Percentiles rank a stretch among this genome's conserved stretches.
phyloP scores from a whole-genome alignment of 2,329 filamentous ascomycete species.

The Geosmithia putterillii region DNA sequence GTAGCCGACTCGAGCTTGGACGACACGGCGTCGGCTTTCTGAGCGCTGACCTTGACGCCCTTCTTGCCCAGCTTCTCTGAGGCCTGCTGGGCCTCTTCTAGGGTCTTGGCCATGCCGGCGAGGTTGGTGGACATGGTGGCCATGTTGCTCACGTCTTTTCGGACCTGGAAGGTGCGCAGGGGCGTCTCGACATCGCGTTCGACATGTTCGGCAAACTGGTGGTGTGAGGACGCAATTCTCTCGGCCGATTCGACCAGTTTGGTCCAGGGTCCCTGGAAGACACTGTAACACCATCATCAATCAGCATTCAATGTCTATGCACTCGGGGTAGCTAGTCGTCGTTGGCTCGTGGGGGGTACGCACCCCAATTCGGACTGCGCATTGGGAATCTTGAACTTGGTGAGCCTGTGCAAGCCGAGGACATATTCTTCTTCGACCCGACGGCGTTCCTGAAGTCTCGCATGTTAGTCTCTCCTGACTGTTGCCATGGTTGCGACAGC shows the following conservation, averaged over 20 bases:
- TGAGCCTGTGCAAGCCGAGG: constrained; percentile 66
- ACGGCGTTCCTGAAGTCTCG: constrained; percentile 62
- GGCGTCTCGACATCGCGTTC: constrained; percentile 81
- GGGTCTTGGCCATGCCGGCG: constrained; percentile 64
- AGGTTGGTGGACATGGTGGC: constrained; percentile 73
- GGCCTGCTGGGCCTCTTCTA: constrained; percentile 75
- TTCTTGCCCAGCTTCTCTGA: constrained; percentile 75
- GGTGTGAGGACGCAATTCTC: constrained; percentile 71
- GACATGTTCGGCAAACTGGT: constrained; percentile 66
- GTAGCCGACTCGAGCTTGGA: constrained; percentile 65
- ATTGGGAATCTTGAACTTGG: constrained; percentile 62
- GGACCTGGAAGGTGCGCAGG: constrained; percentile 60
- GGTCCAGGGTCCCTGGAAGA: constrained; percentile 86
- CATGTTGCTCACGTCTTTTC: constrained; percentile 72
- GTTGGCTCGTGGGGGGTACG: constrained; percentile 21
- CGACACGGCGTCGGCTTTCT: constrained; percentile 65
- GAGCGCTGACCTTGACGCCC: constrained; percentile 61
- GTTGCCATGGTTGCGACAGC: not conserved
- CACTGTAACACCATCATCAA: constrained; percentile 38
- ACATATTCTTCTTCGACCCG: constrained; percentile 87
- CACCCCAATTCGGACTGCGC: constrained; percentile 78
- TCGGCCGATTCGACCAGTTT: constrained; percentile 73
- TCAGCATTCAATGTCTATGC: not conserved
- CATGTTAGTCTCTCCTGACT: not conserved
- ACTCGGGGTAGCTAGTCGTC: too few species aligned